Conservation (phyloP, 805 yeast species). For the Myxozyma sirexii region DNA sequence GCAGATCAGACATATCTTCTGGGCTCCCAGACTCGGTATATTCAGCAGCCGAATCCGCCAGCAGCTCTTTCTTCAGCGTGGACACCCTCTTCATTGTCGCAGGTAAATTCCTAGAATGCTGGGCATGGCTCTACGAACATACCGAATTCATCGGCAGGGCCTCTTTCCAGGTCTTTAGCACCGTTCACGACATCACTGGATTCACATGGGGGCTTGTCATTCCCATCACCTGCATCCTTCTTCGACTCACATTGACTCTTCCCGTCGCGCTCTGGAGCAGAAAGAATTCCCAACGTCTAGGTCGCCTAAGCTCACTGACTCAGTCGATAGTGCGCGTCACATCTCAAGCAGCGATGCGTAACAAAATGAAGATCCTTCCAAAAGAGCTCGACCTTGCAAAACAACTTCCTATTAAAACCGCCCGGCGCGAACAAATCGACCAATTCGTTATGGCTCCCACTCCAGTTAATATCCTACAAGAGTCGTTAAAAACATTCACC, state of each 20-base stretch:
- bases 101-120: neutral
- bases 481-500: neutral
- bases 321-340: slow-evolving; percentile 1
- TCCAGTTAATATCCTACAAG: neutral
- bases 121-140: neutral
- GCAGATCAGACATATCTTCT: neutral
- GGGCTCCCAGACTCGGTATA: neutral
- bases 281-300: neutral
- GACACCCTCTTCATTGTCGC: neutral
- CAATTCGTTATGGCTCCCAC: slow-evolving; percentile 6
- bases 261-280: slow-evolving; percentile 26
- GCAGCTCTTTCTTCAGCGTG: neutral
- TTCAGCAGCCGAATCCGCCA: neutral
- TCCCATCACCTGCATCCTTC: slow-evolving; percentile 24
- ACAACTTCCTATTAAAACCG: neutral
- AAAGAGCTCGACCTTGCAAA: neutral
- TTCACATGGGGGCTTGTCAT: slow-evolving; percentile 24
- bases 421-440: neutral
- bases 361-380: slow-evolving; percentile 11
- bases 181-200: slow-evolving; percentile 27
- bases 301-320: slow-evolving; percentile 1
- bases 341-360: neutral
- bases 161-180: slow-evolving; percentile 21
- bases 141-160: slow-evolving; percentile 11
- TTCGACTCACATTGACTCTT: slow-evolving; percentile 23